phyloP scores from a whole-genome alignment of 176 grass and related monocot species.

The Lolium rigidum region DNA sequence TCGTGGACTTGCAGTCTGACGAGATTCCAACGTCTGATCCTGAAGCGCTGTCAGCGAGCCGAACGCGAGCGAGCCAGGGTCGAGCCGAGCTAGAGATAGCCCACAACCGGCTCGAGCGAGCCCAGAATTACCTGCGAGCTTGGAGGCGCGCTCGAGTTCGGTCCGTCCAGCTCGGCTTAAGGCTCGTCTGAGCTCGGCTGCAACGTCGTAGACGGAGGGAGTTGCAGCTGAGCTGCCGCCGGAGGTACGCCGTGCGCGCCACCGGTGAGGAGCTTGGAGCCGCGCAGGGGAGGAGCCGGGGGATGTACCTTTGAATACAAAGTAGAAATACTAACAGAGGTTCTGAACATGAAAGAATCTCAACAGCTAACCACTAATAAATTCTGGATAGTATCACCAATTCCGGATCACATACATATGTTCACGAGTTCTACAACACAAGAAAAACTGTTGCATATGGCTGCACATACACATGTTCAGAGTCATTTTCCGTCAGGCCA shows the following conservation, averaged over 20 bases:
- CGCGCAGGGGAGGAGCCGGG: no score
- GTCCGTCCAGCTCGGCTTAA: no score
- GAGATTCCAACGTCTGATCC: neutral
- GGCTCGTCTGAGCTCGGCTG: neutral
- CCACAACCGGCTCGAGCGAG: no score
- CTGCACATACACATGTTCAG: neutral
- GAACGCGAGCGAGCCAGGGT: neutral
- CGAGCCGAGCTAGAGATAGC: neutral
- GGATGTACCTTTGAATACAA: no score
- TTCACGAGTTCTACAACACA: neutral
- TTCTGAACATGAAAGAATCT: neutral
- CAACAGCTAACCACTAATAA: neutral
- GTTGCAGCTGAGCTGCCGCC: no score
- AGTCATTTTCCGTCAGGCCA: neutral
- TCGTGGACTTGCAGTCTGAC: slow-evolving; percentile 3
- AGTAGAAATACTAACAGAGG: no score
- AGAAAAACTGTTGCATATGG: neutral
- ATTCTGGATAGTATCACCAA: neutral
- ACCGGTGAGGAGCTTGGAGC: no score
- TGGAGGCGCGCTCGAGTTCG: no score
- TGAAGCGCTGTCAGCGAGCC: neutral
- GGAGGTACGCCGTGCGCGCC: no score
- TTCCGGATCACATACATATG: neutral
- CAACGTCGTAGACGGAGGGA: no score
- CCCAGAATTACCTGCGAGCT: no score